Evolutionary conservation across 2,329 filamentous ascomycete genomes (phyloP), one percentile per base, ranked within the genome.

Genomic region (Aspergillus flavus): DNA sequence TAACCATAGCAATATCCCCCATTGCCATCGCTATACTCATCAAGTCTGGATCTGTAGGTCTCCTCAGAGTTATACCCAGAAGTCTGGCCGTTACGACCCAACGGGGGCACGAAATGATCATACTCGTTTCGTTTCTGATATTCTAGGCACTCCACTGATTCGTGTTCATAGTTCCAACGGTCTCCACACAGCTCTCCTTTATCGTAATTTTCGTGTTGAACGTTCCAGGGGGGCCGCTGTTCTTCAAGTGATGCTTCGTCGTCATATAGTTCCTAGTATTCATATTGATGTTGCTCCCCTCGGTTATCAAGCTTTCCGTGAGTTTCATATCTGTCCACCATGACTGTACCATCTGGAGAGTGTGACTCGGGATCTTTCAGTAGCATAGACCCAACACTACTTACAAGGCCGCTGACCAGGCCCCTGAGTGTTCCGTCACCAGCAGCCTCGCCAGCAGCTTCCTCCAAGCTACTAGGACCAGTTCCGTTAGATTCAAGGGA

Each of bases 351-450:
- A 11, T 61, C 58, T 5, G 45, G 41, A 28, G 21, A 57, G 12
- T 30, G 46, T 28, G 61, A 57, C 23, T 57, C 57, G n/a, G 59
- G 43, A 14, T 85, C 85, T 12, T 88, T 86, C 10, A 96, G 84
- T 19, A 94, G 79, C 45, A 86, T 87, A 41, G 85, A 85, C 34
- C 84, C 83, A 64, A 86, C 78, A 30, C 80, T 83, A 34, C 84
- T 81, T 32, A 91, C 90, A 39, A 91, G 78, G 32, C 89, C 87
- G 60, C 89, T 89, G 14, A 96, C 82, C 50, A 96, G 80, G 28
- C 89, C 89, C 34, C 91, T 90, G 1, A 93, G 75, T 12, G 86
- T 86, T 57, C 89, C 87, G 55, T 88, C 88, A 52, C 87, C 87
- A 56, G 87, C 84, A 54, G 86, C 86, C 68, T 89, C 84, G 63